Base-by-base conservation (phyloP, 1,139 yeast species). In the Geotrichum reessii region DNA sequence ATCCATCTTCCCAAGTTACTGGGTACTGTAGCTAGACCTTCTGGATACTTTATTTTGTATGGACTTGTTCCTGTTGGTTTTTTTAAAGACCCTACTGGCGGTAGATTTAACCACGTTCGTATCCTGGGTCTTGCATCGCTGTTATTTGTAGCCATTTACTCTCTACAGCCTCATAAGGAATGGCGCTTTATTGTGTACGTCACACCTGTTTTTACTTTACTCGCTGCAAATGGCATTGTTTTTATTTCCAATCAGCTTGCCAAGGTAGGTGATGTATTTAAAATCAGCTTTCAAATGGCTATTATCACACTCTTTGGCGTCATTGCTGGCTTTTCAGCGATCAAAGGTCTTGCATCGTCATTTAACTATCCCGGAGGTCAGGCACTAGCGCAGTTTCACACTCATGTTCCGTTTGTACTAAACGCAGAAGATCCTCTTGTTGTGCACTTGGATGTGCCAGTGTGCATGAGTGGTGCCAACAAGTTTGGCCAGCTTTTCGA, bases 111-210 rank as follows among this genome's bases (percentile, higher is more conserved):
- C 11, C 65, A 74, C 1, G 64, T 80, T 53, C 75, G 75, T 27
- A 67, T 78, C 3, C 64, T 78, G 12, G 74, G 79, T 0, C 64
- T 78, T 8, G 75, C 90, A 0, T 74, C 87, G 0, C 46, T 84
- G 1, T 46, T 82, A 11, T 92, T 76, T 69, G 78, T 90, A 33
- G 65, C 76, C 1, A 69, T 81, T 1, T 80, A 91, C 80, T 91
- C 97, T 0, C 71, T 86, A 58, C 95, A 87, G 70, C 93, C 95
- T 1, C 98, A 92, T 66, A 93, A 92, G 71, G 98, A 93, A 75
- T 90, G 96, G 96, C 80, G 98, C 65, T 93, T 92, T 66, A 83
- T 93, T 56, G 75, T 86, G 17, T 93, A 92, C 69, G 76, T 84
- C 0, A 74, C 86, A 11, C 97, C 98, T 1, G 76, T 87, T 0